A percentile compares a stretch with the other conserved stretches of the same genome.
Conservation (phyloP, 164 flowering plant species). For the Malania oleifera region DNA sequence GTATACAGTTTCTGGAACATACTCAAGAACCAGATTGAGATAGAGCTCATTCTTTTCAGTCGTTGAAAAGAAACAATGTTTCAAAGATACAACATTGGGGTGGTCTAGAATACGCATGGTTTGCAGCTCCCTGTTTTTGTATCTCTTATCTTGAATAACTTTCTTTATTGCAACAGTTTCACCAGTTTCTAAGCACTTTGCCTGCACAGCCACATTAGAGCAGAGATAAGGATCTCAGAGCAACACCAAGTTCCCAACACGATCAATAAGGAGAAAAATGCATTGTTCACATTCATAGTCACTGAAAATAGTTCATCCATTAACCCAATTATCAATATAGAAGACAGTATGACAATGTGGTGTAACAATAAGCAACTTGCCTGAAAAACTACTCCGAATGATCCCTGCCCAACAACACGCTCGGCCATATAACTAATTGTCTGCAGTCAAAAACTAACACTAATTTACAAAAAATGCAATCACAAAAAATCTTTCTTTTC, state of each 20-base stretch:
- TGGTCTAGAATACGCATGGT: conserved; percentile 68
- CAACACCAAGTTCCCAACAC: neutral
- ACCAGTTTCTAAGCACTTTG: conserved; percentile 74
- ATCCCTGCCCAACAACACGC: conserved; percentile 66
- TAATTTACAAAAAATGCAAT: neutral
- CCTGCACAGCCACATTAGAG: conserved; percentile 28
- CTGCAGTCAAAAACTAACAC: conserved; percentile 19
- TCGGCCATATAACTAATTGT: conserved; percentile 74
- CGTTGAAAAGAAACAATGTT: conserved; percentile 68
- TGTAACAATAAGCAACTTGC: conserved; percentile 14
- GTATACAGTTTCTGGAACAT: conserved; percentile 66
- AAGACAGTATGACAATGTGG: too few relatives aligned
- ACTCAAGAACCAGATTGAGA: conserved; percentile 59
- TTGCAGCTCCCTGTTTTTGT: conserved; percentile 72
- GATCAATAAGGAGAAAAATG: too few relatives aligned
- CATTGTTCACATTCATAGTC: too few relatives aligned
- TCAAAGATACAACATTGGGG: conserved; percentile 53
- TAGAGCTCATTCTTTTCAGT: conserved; percentile 60
- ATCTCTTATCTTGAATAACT: conserved; percentile 73
- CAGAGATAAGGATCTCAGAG: neutral
- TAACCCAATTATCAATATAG: too few relatives aligned
- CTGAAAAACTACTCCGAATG: conserved; percentile 68
- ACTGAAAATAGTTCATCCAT: too few relatives aligned
- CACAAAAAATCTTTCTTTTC: neutral
- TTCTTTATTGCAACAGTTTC: conserved; percentile 72